Evolutionary conservation across 805 yeast species (phyloP).

Genomic region (Zygosaccharomyces kombuchaensis): DNA sequence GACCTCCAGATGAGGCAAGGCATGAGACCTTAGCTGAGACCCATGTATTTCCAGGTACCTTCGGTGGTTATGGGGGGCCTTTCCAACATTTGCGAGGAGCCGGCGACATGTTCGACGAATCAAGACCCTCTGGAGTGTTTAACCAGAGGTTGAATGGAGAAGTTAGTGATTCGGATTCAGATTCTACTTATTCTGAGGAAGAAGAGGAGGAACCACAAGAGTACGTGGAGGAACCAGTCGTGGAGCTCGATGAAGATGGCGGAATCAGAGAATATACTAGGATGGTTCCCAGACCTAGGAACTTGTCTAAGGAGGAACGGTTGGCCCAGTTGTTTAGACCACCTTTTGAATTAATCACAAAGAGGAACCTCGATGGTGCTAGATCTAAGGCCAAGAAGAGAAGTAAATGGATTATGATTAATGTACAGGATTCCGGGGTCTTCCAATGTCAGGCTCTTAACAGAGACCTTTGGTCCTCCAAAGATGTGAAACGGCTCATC

Average conservation of each 20-base stretch:
- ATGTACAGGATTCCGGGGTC: slow-evolving; percentile 80
- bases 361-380: slow-evolving; percentile 66
- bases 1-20: slow-evolving; percentile 70
- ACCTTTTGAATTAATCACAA: slow-evolving; percentile 83
- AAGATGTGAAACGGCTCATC: slow-evolving; percentile 58
- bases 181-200: slow-evolving; percentile 35
- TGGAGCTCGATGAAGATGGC: slow-evolving; percentile 37
- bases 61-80: slow-evolving; percentile 39
- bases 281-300: slow-evolving; percentile 25
- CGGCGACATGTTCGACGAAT: slow-evolving; percentile 34
- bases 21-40: slow-evolving; percentile 59
- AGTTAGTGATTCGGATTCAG: slow-evolving; percentile 18
- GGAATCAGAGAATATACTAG: slow-evolving; percentile 34
- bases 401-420: slow-evolving; percentile 79
- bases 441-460: slow-evolving; percentile 87
- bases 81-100: slow-evolving; percentile 25
- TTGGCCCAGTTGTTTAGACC: slow-evolving; percentile 85
- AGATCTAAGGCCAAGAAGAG: slow-evolving; percentile 54
- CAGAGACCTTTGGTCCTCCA: slow-evolving; percentile 87
- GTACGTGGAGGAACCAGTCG: slow-evolving; percentile 32
- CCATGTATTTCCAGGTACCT: slow-evolving; percentile 34
- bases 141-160: slow-evolving; percentile 34
- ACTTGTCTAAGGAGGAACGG: slow-evolving; percentile 41
- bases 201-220: slow-evolving; percentile 38
- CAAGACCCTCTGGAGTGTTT: slow-evolving; percentile 35